Base-by-base conservation (phyloP, 306 rosid species). In the Amphicarpaea edgeworthii region DNA sequence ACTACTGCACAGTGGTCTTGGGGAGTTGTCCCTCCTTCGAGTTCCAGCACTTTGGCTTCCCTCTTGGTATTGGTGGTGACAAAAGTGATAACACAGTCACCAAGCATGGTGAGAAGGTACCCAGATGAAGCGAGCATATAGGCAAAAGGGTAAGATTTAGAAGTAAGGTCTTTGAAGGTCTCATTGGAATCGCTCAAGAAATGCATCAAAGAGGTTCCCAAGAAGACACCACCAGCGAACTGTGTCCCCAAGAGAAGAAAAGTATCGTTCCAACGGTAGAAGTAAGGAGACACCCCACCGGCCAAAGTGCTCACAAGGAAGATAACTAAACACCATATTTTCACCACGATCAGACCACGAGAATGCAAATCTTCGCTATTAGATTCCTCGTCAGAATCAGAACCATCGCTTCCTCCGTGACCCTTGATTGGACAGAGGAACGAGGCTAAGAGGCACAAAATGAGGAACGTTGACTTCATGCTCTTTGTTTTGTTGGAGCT, bases 131-230 rank as follows among this genome's bases (percentile, higher is more conserved):
- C 93, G 2, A 93, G 76, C 97, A 93, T 88, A 79, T 80, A 93
- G 3, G 96, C 77, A 37, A 93, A 93, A 79, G 96, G 96, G 75
- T 90, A 90, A 0, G 87, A 37, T 23, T 93, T 88, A 0, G 77
- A 34, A n/a, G 94, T 88, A 15, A 93, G 90, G 4, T 80, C 87
- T 6, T 14, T 41, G 34, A 93, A 90, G 0, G 82, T 78, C n/a
- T 5, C 79, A 8, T 14, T 23, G 0, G 97, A 67, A 70, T 93
- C 97, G 30, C 96, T 86, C 91, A 90, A 71, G 85, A 90, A 93
- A 77, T 93, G 96, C 61, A 86, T 93, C 84, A 93, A 1, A 21
- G 97, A 83, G 19, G 96, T 88, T 6, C 90, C 97, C 23, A 92
- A 77, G 72, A 92, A 92, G 23, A 93, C 87, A 3, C 97, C 97